Conservation (phyloP, 768 basidiomycete species). For the Leucocoprinus leucothites region DNA sequence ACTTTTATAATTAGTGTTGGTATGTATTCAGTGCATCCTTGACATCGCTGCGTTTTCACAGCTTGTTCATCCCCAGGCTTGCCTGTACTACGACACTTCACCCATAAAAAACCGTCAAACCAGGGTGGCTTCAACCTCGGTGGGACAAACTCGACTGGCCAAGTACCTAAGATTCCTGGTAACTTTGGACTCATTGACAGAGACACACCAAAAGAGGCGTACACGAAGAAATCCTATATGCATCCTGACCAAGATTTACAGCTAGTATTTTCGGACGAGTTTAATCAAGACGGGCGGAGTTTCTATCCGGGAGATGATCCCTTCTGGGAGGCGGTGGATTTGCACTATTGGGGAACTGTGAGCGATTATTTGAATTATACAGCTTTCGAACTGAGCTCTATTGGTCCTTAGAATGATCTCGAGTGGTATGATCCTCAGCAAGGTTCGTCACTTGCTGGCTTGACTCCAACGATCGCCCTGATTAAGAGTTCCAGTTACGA, state of each 20-base stretch:
- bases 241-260: slow-evolving; percentile 47
- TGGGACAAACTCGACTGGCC: slow-evolving; percentile 68
- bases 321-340: slow-evolving; percentile 56
- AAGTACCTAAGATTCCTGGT: slow-evolving; percentile 53
- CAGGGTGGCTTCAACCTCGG: slow-evolving; percentile 68
- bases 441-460: slow-evolving; percentile 20
- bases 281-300: slow-evolving; percentile 66
- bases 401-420: slow-evolving; percentile 43
- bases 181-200: slow-evolving; percentile 67
- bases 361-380: slow-evolving; percentile 20
- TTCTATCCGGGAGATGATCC: slow-evolving; percentile 73
- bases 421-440: slow-evolving; percentile 78
- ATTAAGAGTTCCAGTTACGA: slow-evolving; percentile 43
- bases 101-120: slow-evolving; percentile 34
- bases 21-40: slow-evolving; percentile 15
- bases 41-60: background rate
- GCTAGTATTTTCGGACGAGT: slow-evolving; percentile 82
- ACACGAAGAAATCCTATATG: slow-evolving; percentile 49
- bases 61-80: slow-evolving; percentile 29
- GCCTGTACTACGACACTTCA: slow-evolving; percentile 47
- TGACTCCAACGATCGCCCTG: background rate
- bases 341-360: slow-evolving; percentile 68
- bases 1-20: slow-evolving; percentile 31
- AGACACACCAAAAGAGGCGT: slow-evolving; percentile 60
- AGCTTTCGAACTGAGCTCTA: background rate